A percentile compares a stretch with the other conserved stretches of the same genome.
phyloP scores from a whole-genome alignment of 192 early-diverging fungal genomes.

The Linnemannia exigua region DNA sequence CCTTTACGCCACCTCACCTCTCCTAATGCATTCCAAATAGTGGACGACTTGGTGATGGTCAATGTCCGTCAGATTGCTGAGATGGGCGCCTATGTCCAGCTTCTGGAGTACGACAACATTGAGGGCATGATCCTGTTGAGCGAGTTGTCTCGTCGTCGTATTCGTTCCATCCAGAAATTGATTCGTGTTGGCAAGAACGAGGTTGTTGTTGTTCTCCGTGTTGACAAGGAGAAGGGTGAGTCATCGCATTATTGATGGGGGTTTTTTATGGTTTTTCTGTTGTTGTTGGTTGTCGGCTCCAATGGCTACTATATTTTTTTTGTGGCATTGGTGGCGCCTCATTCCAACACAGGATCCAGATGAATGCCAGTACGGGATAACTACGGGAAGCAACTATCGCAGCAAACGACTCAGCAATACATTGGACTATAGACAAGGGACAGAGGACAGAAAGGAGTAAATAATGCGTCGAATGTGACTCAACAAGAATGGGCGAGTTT shows the following conservation, averaged over 20 bases:
- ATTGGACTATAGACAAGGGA: neutral
- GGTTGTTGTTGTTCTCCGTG: conserved; percentile 92
- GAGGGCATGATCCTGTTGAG: conserved; percentile 97
- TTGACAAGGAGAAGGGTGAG: conserved; percentile 96
- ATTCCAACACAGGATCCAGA: neutral
- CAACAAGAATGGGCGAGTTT: neutral
- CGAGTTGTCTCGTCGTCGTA: conserved; percentile 95
- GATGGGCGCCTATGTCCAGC: conserved; percentile 95
- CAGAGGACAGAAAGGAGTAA: neutral
- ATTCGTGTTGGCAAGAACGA: conserved; percentile 95
- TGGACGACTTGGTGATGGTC: conserved; percentile 97
- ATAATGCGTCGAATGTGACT: conserved; percentile 1
- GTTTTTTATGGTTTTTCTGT: neutral
- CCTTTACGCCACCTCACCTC: too few species aligned
- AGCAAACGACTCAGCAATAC: neutral
- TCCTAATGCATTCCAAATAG: conserved; percentile 30
- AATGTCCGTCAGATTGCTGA: conserved; percentile 96
- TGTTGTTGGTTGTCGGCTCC: neutral
- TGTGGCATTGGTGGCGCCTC: too few species aligned
- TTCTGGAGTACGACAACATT: conserved; percentile 97
- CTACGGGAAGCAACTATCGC: neutral
- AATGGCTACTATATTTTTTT: neutral
- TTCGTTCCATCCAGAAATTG: conserved; percentile 96
- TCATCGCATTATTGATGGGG: neutral
- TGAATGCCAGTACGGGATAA: neutral